A percentile compares a stretch with the other conserved stretches of the same genome.
Evolutionary conservation across 2,329 filamentous ascomycete genomes (phyloP).

Genomic region (Clonostachys solani): DNA sequence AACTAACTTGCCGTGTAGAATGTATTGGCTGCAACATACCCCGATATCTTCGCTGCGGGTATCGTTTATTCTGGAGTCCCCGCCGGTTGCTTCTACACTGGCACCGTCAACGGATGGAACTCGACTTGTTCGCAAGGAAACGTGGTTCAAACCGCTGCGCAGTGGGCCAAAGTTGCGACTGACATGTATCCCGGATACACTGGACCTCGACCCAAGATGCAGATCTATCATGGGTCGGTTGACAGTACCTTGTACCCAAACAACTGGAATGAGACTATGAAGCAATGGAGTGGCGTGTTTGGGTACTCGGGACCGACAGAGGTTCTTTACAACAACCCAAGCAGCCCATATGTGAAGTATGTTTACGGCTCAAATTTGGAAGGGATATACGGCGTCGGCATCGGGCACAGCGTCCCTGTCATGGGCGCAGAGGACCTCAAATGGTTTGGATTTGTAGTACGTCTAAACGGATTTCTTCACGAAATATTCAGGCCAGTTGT

Average conservation of each 20-base stretch:
- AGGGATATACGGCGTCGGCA: conserved; percentile 22
- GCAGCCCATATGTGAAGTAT: conserved; percentile 19
- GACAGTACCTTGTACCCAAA: conserved; percentile 44
- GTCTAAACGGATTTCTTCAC: neutral
- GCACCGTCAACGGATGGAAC: conserved; percentile 42
- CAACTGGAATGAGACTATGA: conserved; percentile 54
- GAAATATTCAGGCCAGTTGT: no score
- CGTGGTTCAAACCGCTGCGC: conserved; percentile 30
- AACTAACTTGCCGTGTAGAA: conserved; percentile 17
- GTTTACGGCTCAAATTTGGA: conserved; percentile 23
- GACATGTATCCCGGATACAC: conserved; percentile 44
- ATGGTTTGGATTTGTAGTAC: conserved; percentile 13
- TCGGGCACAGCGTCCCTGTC: conserved; percentile 22
- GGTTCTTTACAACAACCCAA: conserved; percentile 17
- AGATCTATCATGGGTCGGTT: conserved; percentile 51
- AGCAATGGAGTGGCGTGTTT: conserved; percentile 49
- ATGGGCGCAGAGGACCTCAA: conserved; percentile 17
- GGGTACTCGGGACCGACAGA: conserved; percentile 23
- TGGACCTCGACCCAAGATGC: conserved; percentile 47
- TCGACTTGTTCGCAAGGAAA: conserved; percentile 43
- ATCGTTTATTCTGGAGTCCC: conserved; percentile 37
- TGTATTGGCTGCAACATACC: conserved; percentile 40
- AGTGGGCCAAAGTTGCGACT: conserved; percentile 42
- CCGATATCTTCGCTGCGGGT: conserved; percentile 39
- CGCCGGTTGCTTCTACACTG: conserved; percentile 37